Evolutionary conservation across 768 basidiomycete genomes (phyloP).

Genomic region (Lactarius trivialis): DNA sequence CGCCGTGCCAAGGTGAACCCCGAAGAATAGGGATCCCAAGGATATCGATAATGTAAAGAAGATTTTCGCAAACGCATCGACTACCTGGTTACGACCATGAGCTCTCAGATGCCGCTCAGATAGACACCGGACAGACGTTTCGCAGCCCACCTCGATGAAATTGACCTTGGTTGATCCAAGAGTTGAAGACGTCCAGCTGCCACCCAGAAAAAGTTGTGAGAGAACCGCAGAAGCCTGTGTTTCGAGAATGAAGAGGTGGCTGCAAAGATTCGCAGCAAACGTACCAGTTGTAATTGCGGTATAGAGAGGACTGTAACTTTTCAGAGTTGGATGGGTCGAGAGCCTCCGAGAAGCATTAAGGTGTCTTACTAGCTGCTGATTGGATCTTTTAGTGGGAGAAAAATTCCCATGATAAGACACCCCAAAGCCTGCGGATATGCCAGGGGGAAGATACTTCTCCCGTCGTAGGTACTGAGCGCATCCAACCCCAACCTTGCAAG

Average conservation of each 20-base stretch:
- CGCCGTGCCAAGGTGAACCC: conserved; percentile 50
- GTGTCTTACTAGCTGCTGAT: conserved; percentile 66
- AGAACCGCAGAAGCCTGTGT: conserved; percentile 85
- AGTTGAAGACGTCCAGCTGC: conserved; percentile 82
- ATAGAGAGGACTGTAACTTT: conserved; percentile 85
- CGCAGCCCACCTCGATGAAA: conserved; percentile 57
- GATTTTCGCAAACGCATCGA: conserved; percentile 80
- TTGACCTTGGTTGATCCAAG: conserved; percentile 67
- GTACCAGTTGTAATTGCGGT: conserved; percentile 81
- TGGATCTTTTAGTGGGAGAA: conserved; percentile 60
- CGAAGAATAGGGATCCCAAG: conserved; percentile 70
- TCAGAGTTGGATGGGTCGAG: neutral
- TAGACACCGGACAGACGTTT: conserved; percentile 46
- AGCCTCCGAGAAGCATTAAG: conserved; percentile 13
- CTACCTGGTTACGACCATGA: conserved; percentile 45
- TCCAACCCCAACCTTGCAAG: conserved; percentile 75
- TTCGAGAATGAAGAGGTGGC: neutral
- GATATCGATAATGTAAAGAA: conserved; percentile 74
- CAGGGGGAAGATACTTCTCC: conserved; percentile 70
- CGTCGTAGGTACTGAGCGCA: conserved; percentile 69
- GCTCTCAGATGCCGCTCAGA: neutral
- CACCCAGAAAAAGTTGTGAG: conserved; percentile 95
- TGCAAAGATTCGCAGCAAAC: conserved; percentile 13
- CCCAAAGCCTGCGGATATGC: conserved; percentile 84
- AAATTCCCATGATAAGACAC: conserved; percentile 88